Evolutionary conservation across 352 stramenopile genomes (phyloP).

Genomic region (Pythium coloratum): DNA sequence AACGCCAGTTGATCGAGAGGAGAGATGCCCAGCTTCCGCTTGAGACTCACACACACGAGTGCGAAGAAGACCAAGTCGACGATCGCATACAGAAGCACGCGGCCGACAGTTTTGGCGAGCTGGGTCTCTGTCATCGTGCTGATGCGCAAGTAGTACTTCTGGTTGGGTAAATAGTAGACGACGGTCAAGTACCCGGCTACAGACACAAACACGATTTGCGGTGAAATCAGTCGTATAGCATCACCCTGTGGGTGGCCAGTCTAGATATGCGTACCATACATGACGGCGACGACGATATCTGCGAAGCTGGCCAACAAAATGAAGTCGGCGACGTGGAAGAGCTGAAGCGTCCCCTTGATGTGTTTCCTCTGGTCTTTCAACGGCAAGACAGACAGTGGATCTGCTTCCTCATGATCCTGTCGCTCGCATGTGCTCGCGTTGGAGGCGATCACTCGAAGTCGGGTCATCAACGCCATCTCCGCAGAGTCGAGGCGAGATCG

Average conservation of each 20-base stretch:
- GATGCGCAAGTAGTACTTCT: neutral
- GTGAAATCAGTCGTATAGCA: neutral
- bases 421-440: too few species aligned
- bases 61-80: constrained; percentile 9
- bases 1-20: neutral
- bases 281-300: constrained; percentile 28
- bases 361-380: too few species aligned
- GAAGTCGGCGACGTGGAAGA: constrained; percentile 23
- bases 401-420: too few species aligned
- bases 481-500: too few species aligned
- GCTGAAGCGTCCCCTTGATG: neutral
- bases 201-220: neutral
- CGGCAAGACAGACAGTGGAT: too few species aligned
- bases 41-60: neutral
- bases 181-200: constrained; percentile 8
- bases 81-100: neutral
- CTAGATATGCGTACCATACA: constrained; percentile 21
- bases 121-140: neutral
- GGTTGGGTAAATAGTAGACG: constrained; percentile 9
- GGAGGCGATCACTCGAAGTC: too few species aligned
- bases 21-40: constrained; percentile 11
- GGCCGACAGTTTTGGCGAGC: neutral
- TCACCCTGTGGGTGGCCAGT: neutral
- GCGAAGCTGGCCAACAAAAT: constrained; percentile 27
- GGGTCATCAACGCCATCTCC: too few species aligned